Conservation (phyloP, 2,329 filamentous ascomycete species). For the Aspergillus sp. region DNA sequence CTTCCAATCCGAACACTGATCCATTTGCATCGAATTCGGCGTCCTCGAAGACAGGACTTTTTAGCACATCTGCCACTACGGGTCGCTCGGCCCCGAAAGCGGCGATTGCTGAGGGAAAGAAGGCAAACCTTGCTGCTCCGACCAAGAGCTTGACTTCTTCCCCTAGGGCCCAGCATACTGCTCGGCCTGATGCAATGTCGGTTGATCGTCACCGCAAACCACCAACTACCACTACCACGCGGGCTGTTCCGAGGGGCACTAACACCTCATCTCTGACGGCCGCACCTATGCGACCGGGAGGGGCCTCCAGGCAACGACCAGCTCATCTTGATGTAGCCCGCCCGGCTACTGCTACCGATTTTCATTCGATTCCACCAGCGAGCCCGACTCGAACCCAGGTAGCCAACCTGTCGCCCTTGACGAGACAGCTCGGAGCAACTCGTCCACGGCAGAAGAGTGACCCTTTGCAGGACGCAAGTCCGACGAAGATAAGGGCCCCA, state of each 20-base stretch:
- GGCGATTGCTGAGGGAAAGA: conserved; percentile 82
- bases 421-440: conserved; percentile 31
- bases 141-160: conserved; percentile 53
- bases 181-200: conserved; percentile 51
- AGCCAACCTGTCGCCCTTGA: conserved; percentile 33
- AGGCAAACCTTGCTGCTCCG: conserved; percentile 50
- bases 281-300: conserved; percentile 59
- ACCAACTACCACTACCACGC: conserved; percentile 26
- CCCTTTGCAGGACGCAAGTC: conserved; percentile 29
- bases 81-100: conserved; percentile 70
- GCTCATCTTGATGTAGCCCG: conserved; percentile 41
- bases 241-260: conserved; percentile 42
- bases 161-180: conserved; percentile 62
- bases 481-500: conserved; percentile 38
- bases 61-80: conserved; percentile 25
- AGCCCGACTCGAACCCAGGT: conserved; percentile 18
- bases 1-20: conserved; percentile 66
- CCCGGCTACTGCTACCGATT: conserved; percentile 56
- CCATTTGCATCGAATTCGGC: conserved; percentile 23
- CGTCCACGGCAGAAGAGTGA: conserved; percentile 41
- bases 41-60: conserved; percentile 24
- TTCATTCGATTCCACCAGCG: conserved; percentile 37
- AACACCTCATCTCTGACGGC: conserved; percentile 56
- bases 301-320: conserved; percentile 35
- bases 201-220: conserved; percentile 38